phyloP scores from a whole-genome alignment of 2,329 filamentous ascomycete species.

The Coniochaeta sp. region DNA sequence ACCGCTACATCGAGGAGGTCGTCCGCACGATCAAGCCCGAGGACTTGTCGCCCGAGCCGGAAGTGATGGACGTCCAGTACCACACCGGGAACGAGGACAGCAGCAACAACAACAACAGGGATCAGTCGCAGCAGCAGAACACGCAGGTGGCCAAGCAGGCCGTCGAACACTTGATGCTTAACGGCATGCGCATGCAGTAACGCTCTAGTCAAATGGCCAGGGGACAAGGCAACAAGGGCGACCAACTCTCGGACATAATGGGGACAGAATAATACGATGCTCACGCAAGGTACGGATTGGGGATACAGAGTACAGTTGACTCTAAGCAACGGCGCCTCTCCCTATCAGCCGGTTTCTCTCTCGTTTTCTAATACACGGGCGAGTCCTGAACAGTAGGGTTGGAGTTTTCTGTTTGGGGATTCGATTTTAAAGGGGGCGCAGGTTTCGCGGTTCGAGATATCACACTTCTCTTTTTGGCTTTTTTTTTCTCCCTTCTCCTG shows the following conservation, averaged over 20 bases:
- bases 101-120: not conserved
- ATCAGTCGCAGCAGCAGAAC: not conserved
- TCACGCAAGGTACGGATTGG: not conserved
- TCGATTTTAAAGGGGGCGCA: not conserved
- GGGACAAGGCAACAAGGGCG: too few species aligned
- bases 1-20: slow-evolving; percentile 21
- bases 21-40: slow-evolving; percentile 12
- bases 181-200: not conserved
- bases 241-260: not conserved
- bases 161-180: not conserved
- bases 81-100: not conserved
- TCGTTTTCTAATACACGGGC: not conserved
- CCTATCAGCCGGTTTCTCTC: not conserved
- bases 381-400: not conserved
- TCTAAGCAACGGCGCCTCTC: not conserved
- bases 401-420: not conserved
- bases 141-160: not conserved
- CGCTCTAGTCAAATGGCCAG: too few species aligned
- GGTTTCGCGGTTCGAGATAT: not conserved
- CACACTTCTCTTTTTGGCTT: not conserved
- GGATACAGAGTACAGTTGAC: not conserved
- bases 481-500: not conserved
- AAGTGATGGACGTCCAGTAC: not conserved
- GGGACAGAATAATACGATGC: not conserved
- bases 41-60: slow-evolving; percentile 8